A percentile compares a stretch with the other conserved stretches of the same genome.
Conservation (phyloP, 306 rosid genomes). For the Rosa lucieae region DNA sequence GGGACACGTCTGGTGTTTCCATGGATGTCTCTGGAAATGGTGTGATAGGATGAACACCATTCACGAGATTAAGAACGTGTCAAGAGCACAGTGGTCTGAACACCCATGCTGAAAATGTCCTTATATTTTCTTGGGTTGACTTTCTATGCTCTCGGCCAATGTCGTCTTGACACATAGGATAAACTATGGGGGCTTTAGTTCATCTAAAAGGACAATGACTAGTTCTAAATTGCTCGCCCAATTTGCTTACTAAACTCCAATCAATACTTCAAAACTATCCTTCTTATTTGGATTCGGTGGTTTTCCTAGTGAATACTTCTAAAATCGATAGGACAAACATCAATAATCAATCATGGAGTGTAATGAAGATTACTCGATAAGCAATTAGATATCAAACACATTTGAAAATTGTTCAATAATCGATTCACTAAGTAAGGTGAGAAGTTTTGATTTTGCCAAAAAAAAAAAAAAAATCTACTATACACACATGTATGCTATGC, state of each 20-base stretch:
- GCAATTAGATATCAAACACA: not conserved
- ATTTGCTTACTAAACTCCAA: not conserved
- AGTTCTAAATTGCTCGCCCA: not conserved
- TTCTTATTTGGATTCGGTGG: not conserved
- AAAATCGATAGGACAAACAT: not conserved
- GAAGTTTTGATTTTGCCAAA: no score
- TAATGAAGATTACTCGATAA: not conserved
- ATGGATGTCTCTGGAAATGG: slow-evolving; percentile 15
- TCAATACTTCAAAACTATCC: not conserved
- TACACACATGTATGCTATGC: no score
- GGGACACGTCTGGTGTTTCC: slow-evolving; percentile 23
- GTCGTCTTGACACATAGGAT: not conserved
- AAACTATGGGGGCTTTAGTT: not conserved
- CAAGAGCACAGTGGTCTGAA: slow-evolving; percentile 5
- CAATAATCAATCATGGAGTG: not conserved
- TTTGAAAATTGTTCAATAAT: no score
- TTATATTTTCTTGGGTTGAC: not conserved
- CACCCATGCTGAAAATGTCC: not conserved
- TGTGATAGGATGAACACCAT: slow-evolving; percentile 13
- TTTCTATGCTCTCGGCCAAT: not conserved
- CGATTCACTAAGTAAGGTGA: no score
- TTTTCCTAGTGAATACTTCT: not conserved
- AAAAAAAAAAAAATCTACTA: no score
- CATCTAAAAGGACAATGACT: no score
- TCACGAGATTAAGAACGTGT: slow-evolving; percentile 35